Evolutionary conservation across 2,329 filamentous ascomycete species (phyloP), one percentile per base, ranked within the genome.

Genomic region (Alternaria triticimaculans): DNA sequence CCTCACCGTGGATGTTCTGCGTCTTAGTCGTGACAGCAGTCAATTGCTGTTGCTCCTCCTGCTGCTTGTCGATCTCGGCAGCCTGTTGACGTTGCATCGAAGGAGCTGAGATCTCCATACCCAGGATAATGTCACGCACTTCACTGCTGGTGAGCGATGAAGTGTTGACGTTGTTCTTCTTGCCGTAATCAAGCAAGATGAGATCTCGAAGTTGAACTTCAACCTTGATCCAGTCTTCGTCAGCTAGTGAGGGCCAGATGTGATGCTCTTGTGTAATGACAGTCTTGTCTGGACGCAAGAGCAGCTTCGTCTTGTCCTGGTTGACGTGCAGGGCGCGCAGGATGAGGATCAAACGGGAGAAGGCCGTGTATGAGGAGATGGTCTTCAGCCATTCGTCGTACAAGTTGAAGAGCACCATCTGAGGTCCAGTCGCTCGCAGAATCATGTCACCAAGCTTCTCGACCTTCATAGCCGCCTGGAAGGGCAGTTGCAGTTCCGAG

Each of bases 381-480:
- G 92, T 95, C 89, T 98, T 98, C 66, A 98, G 83, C 96, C 96
- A 99, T 80, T 99, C 96, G 75, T 99, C 96, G 76, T 98, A 99
- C 43, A 99, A 85, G 77, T 99, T 99, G 88, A 98, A 99, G 9
- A 99, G 87, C 57, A 99, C 96, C 96, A 99, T 99, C 82, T 99
- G 96, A n/a, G 96, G 96, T 79, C 98, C 96, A 0, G 96, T 99
- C 2, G 96, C 96, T 72, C 94, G 91, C 49, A 99, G 84, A 74
- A 99, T 99, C 95, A 99, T 97, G 82, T 99, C 96, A 70, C 95
- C 96, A 49, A 99, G 88, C 82, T 99, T 99, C 83, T 99, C 96
- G 3, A 99, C 94, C 86, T 99, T 99, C 95, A 99, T 99, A 1
- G 96, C 96, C 59, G 96, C 96, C 82, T 99, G 96, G 92, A 99